Evolutionary conservation across 257 asterid species (phyloP), one percentile per base, ranked within the genome.

Genomic region (Verbena officinalis): DNA sequence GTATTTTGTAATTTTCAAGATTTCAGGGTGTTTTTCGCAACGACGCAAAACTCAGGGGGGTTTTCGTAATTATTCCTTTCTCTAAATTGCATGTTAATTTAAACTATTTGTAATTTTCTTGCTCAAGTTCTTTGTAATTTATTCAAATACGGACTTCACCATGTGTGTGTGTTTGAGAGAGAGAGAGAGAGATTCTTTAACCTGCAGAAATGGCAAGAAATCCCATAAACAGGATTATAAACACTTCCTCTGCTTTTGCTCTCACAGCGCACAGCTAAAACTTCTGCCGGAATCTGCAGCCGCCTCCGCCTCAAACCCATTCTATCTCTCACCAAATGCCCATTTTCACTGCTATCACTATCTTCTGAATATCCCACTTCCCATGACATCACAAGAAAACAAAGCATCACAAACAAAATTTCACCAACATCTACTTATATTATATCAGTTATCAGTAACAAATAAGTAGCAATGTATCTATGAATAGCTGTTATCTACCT

Each of bases 141-240:
- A 30, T 30, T 30, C 36, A 30, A 30, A 30, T 30, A 30, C 7
- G 7, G 36, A 30, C 7, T 3, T 30, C 36, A 30, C 36, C 36
- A 30, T 30, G n/a, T n/a, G n/a, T n/a, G n/a, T n/a, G n/a, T n/a
- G n/a, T n/a, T n/a, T n/a, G n/a, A n/a, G n/a, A 5, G 54, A 45
- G 43, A 21, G 22, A n/a, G 17, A 59, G 39, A 55, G 5, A 2
- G 33, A 27, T 27, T 27, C 33, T 27, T 27, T 27, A 27, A 89
- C 97, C 95, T 84, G 97, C 97, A 91, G 67, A 82, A 91, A 78
- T 91, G 97, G 84, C 97, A 91, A 73, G 78, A 81, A 67, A 91
- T 82, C 23, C 97, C 97, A 73, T 79, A 66, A 75, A 80, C 27
- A 65, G 91, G 91, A 80, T 88, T 83, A 62, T 82, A 86, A 65